Evolutionary conservation across 257 asterid genomes (phyloP).

Genomic region (Gentiana macrophylla): DNA sequence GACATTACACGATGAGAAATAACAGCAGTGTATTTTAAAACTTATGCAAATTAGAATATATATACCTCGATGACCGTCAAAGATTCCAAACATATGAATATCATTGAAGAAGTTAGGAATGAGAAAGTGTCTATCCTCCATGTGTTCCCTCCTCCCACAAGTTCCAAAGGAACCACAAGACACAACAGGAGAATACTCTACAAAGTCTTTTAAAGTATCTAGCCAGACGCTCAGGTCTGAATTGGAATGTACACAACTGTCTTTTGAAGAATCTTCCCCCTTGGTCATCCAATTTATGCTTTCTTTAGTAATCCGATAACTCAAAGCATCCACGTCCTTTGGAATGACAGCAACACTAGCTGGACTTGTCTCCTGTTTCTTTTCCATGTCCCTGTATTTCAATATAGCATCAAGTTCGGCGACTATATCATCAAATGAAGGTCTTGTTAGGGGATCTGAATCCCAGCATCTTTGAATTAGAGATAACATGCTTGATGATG

Average conservation of each 20-base stretch:
- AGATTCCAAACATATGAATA: conserved; percentile 71
- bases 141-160: conserved; percentile 92
- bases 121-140: conserved; percentile 86
- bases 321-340: conserved; percentile 17
- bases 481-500: conserved; percentile 42
- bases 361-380: conserved; percentile 15
- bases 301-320: conserved; percentile 39
- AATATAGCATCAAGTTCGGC: conserved; percentile 44
- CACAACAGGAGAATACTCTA: conserved; percentile 50
- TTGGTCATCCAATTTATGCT: conserved; percentile 61
- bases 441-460: conserved; percentile 58
- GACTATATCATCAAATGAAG: conserved; percentile 54
- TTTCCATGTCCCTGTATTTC: conserved; percentile 20
- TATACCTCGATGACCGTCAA: conserved; percentile 98
- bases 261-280: conserved; percentile 43
- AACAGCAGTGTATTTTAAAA: no score
- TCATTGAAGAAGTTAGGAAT: conserved; percentile 44
- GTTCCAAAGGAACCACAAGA: conserved; percentile 88
- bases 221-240: conserved; percentile 26
- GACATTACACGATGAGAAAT: conserved; percentile 2
- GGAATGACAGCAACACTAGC: conserved; percentile 12
- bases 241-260: conserved; percentile 24
- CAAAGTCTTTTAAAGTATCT: conserved; percentile 28
- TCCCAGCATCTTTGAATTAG: conserved; percentile 80
- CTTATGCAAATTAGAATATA: conserved; percentile 2